Evolutionary conservation across 768 basidiomycete species (phyloP).

Genomic region (Rubroboletus satanas): DNA sequence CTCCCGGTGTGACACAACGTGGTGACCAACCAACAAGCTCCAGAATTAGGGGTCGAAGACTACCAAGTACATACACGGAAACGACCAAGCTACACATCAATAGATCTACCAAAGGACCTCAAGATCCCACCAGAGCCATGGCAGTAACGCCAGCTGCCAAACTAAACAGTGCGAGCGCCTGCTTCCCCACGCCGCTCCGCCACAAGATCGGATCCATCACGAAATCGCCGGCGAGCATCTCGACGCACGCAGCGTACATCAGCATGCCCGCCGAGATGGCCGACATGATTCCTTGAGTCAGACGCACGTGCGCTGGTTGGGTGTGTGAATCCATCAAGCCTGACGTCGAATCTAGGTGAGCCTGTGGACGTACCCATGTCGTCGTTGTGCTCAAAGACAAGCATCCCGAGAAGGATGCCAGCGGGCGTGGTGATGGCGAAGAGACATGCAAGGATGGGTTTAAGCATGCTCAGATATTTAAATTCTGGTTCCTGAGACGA

Average conservation of each 20-base stretch:
- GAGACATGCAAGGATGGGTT: constrained; percentile 51
- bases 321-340: background rate
- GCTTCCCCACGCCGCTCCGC: constrained; percentile 36
- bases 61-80: background rate
- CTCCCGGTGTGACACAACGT: background rate
- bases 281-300: constrained; percentile 71
- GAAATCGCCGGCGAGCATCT: constrained; percentile 86
- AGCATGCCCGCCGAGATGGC: constrained; percentile 83
- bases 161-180: constrained; percentile 56
- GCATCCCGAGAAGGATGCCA: constrained; percentile 60
- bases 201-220: constrained; percentile 61
- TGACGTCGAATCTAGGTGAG: background rate
- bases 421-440: constrained; percentile 74
- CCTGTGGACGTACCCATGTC: constrained; percentile 22
- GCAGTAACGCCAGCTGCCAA: constrained; percentile 55
- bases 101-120: background rate
- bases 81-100: background rate
- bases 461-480: constrained; percentile 35
- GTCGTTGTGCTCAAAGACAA: constrained; percentile 38
- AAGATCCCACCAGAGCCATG: constrained; percentile 57
- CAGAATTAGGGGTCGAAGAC: background rate
- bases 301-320: constrained; percentile 42
- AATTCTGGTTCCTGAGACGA: constrained; percentile 28
- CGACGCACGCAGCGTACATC: constrained; percentile 77
- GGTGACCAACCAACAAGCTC: background rate